Percentiles rank a stretch among this genome's conserved stretches.
Conservation (phyloP, 768 basidiomycete species). For the Russula vinacea region DNA sequence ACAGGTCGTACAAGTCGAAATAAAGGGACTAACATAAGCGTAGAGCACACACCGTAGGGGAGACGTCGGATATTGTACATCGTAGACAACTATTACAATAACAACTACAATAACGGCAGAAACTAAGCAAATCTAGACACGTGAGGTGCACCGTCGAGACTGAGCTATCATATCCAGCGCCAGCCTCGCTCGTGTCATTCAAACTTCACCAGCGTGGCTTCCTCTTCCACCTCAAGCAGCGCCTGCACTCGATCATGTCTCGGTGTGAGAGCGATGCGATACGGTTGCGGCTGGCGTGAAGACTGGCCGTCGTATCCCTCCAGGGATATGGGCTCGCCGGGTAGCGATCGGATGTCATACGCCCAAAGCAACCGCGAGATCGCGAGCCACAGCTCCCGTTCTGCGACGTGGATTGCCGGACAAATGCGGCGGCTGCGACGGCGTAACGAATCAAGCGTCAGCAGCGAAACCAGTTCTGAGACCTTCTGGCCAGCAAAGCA, state of each 20-base stretch:
- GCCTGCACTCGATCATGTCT: slow-evolving; percentile 29
- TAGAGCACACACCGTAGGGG: no score
- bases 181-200: not conserved
- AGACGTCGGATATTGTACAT: no score
- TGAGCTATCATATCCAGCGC: no score
- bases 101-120: no score
- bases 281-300: slow-evolving; percentile 46
- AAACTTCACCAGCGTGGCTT: slow-evolving; percentile 23
- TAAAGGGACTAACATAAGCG: no score
- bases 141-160: no score
- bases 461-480: not conserved
- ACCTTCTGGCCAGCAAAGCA: no score
- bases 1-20: no score
- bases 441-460: not conserved
- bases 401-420: slow-evolving; percentile 45
- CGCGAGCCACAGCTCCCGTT: slow-evolving; percentile 46
- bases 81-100: no score
- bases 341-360: slow-evolving; percentile 43
- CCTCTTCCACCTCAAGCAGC: slow-evolving; percentile 24
- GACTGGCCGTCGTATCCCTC: slow-evolving; percentile 48
- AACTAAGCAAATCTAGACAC: no score
- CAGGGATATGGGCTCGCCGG: slow-evolving; percentile 44
- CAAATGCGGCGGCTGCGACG: slow-evolving; percentile 40
- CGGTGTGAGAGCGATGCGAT: slow-evolving; percentile 35
- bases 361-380: slow-evolving; percentile 50